Evolutionary conservation across 75 land plant genomes (phyloP), one percentile per base, ranked within the genome.

Genomic region (Ceratopteris richardii): DNA sequence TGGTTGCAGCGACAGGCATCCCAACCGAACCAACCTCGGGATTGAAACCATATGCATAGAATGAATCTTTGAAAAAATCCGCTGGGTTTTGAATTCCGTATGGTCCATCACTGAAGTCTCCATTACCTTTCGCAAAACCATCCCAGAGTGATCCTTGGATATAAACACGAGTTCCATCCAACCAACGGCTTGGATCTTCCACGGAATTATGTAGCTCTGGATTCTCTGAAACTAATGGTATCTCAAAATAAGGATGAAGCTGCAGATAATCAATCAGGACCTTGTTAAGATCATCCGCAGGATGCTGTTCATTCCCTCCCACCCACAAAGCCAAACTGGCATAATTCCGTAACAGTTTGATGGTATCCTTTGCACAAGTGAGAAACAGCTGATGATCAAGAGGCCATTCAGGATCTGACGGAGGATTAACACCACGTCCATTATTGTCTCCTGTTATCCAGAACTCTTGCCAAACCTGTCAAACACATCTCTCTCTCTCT

Each of bases 381-480:
- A 93, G 56, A 56, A 93, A 93, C 25, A 93, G 84, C 13, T 73
- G 62, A 77, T 93, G 98, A 54, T 93, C 94, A 28, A 88, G 64
- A 0, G 98, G 98, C 62, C 98, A 93, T 70, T 82, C 33, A 41
- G 83, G 78, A 58, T 93, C 84, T 56, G 98, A 93, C 13, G 82
- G 77, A 36, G 98, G 94, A 30, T 31, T 54, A 14, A 60, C 65
- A 26, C 98, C 98, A 54, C 98, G 78, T 48, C 98, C 98, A 73
- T 93, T 85, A 61, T 68, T 66, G 71, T 93, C 98, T 37, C 98
- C 98, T 21, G 98, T 93, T 33, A 93, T 93, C 98, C 98, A 93
- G 31, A 93, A 93, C 54, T 93, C 98, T 70, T 93, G 98, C 98
- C 98, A 93, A 12, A 93, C 98, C 98, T 93, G 74, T 29, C 68